Percentiles rank a stretch among this genome's conserved stretches.
Conservation (phyloP, 2,329 filamentous ascomycete species). For the Colletotrichum tanaceti region DNA sequence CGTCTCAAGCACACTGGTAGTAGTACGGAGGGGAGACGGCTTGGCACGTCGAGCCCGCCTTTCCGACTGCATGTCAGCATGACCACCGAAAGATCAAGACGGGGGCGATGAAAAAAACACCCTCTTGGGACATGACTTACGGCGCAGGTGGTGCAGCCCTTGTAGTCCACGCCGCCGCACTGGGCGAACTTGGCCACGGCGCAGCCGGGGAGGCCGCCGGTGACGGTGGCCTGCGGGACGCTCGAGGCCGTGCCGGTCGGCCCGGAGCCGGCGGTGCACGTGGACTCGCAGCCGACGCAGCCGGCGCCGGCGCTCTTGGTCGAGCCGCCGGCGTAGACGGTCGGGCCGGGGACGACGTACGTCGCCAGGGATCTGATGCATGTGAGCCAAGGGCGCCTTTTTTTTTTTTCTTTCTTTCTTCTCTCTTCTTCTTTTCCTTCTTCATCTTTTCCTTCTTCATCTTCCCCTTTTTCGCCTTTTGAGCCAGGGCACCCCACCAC, state of each 20-base stretch:
- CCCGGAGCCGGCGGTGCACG: constrained; percentile 50
- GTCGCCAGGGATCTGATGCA: constrained; percentile 45
- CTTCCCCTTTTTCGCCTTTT: no score
- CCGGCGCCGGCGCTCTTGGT: constrained; percentile 54
- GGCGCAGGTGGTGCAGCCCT: constrained; percentile 37
- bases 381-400: no score
- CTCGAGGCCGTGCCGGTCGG: constrained; percentile 45
- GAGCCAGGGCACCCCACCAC: no score
- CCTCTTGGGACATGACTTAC: constrained; percentile 16
- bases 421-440: no score
- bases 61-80: background rate
- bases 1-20: constrained; percentile 16
- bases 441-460: no score
- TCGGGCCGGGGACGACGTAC: constrained; percentile 59
- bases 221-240: constrained; percentile 35
- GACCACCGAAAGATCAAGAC: background rate
- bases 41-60: constrained; percentile 32
- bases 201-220: constrained; percentile 27
- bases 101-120: no score
- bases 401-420: no score
- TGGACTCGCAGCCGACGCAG: constrained; percentile 56
- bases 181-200: constrained; percentile 36
- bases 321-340: constrained; percentile 55
- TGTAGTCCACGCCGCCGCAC: constrained; percentile 28
- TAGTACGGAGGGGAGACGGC: constrained; percentile 32